These are phyloP conservation scores for Metroxylon sagu DNA, from an alignment of 176 grass and related monocot species.

Conservation along the genomic window DNA sequence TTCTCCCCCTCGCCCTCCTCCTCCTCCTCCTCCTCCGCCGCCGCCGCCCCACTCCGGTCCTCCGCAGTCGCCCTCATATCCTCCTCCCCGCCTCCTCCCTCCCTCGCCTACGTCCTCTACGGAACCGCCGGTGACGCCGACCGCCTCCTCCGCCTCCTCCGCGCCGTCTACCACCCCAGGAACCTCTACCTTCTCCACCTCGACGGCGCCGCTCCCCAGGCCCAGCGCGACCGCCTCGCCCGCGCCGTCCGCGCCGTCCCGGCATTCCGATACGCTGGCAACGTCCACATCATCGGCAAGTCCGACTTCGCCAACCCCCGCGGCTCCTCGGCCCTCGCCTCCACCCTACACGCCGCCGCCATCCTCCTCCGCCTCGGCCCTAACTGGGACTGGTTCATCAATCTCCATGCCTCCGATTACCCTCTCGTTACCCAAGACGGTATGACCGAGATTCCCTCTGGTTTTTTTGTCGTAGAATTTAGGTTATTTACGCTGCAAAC, in stretches of 20 bases:
- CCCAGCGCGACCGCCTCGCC: slow-evolving; percentile 45
- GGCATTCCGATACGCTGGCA: slow-evolving; percentile 20
- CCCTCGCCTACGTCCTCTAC: slow-evolving; percentile 73
- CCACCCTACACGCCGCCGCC: slow-evolving; percentile 64
- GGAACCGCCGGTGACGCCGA: slow-evolving; percentile 61
- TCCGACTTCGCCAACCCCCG: slow-evolving; percentile 64
- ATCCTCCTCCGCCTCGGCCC: slow-evolving; percentile 48
- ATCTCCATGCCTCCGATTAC: slow-evolving; percentile 76
- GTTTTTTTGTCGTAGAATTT: too few relatives aligned
- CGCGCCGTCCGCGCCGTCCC: slow-evolving; percentile 13
- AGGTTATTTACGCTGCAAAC: too few relatives aligned
- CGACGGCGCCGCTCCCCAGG: slow-evolving; percentile 49
- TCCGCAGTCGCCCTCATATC: slow-evolving; percentile 11
- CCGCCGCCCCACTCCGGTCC: slow-evolving; percentile 1
- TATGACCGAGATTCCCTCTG: slow-evolving; percentile 16
- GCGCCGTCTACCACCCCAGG: slow-evolving; percentile 65
- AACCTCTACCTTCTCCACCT: slow-evolving; percentile 89
- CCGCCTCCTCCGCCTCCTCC: slow-evolving; percentile 72
- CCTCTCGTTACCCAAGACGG: slow-evolving; percentile 74
- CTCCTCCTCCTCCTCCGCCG: slow-evolving; percentile 17
- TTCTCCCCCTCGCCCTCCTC: slow-evolving; percentile 28
- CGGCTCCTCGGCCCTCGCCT: slow-evolving; percentile 60
- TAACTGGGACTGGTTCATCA: slow-evolving; percentile 85
- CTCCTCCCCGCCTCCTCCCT: slow-evolving; percentile 36
- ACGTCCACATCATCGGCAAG: slow-evolving; percentile 78